phyloP scores from a whole-genome alignment of 805 yeast genomes.

The Yamadazyma olivae region DNA sequence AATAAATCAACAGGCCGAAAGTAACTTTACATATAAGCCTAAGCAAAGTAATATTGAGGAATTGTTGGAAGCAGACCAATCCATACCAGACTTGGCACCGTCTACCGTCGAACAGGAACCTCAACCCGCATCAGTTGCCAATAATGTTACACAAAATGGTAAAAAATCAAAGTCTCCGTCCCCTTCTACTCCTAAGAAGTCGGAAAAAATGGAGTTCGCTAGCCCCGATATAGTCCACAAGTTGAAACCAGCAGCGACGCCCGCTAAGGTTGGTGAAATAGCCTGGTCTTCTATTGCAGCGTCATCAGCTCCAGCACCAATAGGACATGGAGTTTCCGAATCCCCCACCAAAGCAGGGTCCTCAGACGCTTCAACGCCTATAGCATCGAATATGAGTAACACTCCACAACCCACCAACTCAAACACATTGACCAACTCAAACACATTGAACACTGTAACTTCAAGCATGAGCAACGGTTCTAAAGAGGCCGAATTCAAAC shows the following conservation, averaged over 20 bases:
- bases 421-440: background rate
- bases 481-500: background rate
- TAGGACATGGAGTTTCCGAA: too few relatives aligned
- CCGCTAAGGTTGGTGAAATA: slow-evolving; percentile 51
- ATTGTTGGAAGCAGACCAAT: slow-evolving; percentile 1
- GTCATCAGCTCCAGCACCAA: too few relatives aligned
- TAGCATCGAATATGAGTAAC: slow-evolving; percentile 1
- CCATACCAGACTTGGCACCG: background rate
- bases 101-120: background rate
- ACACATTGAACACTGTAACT: background rate
- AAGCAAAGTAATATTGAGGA: slow-evolving; percentile 7
- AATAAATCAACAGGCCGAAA: slow-evolving; percentile 26
- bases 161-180: slow-evolving; percentile 2
- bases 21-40: slow-evolving; percentile 12
- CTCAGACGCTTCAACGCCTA: slow-evolving; percentile 1
- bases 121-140: background rate
- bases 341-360: too few relatives aligned
- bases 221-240: slow-evolving; percentile 41
- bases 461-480: background rate
- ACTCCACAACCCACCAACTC: too few relatives aligned
- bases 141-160: background rate
- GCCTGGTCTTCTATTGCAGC: slow-evolving; percentile 60
- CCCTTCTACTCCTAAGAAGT: slow-evolving; percentile 11
- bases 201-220: slow-evolving; percentile 24
- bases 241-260: slow-evolving; percentile 55